A percentile compares a stretch with the other conserved stretches of the same genome.
Conservation (phyloP, 306 rosid species). For the Spatholobus suberectus region DNA sequence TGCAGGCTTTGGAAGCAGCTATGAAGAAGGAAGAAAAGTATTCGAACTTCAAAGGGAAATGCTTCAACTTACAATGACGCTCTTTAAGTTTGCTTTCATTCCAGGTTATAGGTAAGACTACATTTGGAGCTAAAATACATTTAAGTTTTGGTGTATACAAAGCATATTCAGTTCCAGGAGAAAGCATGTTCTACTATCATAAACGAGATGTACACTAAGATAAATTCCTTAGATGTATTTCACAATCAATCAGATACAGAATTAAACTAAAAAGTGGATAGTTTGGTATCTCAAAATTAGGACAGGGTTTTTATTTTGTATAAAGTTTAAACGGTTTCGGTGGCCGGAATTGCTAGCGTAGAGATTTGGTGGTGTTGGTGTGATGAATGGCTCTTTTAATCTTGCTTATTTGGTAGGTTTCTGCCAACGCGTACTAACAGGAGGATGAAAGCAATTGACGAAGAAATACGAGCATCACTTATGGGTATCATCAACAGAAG, state of each 20-base stretch:
- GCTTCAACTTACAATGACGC: constrained; percentile 50
- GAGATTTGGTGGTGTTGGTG: neutral
- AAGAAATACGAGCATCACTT: constrained; percentile 43
- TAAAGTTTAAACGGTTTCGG: neutral
- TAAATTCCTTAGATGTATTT: neutral
- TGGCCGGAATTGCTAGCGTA: neutral
- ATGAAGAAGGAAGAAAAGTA: constrained; percentile 39
- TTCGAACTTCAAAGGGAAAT: constrained; percentile 51
- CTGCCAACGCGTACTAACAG: constrained; percentile 49
- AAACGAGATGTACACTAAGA: neutral
- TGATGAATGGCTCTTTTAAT: neutral
- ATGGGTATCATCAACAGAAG: constrained; percentile 46
- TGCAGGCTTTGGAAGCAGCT: constrained; percentile 56
- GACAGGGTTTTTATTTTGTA: neutral
- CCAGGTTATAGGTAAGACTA: constrained; percentile 49
- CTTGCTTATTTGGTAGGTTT: constrained; percentile 39
- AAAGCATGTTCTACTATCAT: neutral
- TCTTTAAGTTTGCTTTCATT: constrained; percentile 50
- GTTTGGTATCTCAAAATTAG: neutral
- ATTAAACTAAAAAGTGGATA: neutral
- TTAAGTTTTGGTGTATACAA: neutral
- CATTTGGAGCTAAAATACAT: neutral
- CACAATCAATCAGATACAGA: neutral
- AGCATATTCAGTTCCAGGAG: neutral
- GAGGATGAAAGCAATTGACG: constrained; percentile 54